Evolutionary conservation across 192 early-diverging fungal species (phyloP), one percentile per base, ranked within the genome.

Genomic region (Spinellus fusiger): DNA sequence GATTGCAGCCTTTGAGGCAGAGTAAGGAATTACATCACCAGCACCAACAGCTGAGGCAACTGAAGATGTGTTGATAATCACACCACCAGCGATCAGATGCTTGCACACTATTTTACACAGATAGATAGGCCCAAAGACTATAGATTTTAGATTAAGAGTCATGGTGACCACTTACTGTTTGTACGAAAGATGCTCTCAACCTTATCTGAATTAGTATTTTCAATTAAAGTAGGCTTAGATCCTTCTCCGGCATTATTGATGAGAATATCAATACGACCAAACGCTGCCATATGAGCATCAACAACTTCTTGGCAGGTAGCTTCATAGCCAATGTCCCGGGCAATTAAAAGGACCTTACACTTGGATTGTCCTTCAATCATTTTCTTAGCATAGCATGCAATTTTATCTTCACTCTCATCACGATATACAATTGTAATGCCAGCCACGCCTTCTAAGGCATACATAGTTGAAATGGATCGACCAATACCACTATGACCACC

Each of bases 371-470:
- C 59, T 40, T 75, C 70, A 34, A 75, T 71, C 16, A 57, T 68
- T 8, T 55, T 50, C 38, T 75, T 75, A 48, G 65, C 75, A 18
- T 81, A 73, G 25, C 49, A 18, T 4, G 81, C 79, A 62, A 81
- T 79, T 37, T 69, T 59, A 51, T 83, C 71, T 64, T 81, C 81
- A 28, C 74, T 53, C 58, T 81, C 81, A 50, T 77, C 70, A 32
- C 75, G 64, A 47, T 83, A 75, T 6, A 68, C 71, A 63, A 83
- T 83, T 22, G 79, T 76, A 15, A 81, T 65, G 54, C 75, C 79
- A 28, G 68, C 65, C 33, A 64, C 65, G 37, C 74, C 76, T 53
- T 83, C 81, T 22, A 75, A 61, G 9, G 79, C 69, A 54, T 79
- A 83, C 4, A 83, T 59, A 16, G 72, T 65, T 28, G 79, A 79